Evolutionary conservation across 176 grass and related monocot species (phyloP).

Genomic region (Calamus simplicifolius): DNA sequence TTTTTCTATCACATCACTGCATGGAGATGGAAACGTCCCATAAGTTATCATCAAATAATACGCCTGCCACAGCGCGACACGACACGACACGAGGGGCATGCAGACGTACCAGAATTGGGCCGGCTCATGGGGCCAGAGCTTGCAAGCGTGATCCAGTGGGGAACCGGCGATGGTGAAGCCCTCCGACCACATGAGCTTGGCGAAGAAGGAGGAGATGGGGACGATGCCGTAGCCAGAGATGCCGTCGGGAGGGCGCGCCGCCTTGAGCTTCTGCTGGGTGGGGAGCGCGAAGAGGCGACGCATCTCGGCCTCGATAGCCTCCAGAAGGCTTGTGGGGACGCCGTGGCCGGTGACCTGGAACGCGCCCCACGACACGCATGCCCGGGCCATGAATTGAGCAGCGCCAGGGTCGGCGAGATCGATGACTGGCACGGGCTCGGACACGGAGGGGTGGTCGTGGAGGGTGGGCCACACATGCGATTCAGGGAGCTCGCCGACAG

Average conservation of each 20-base stretch:
- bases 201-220: constrained; percentile 36
- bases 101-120: constrained; percentile 74
- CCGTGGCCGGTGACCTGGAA: constrained; percentile 67
- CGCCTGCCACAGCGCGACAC: too few species aligned
- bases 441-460: constrained; percentile 48
- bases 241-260: constrained; percentile 28
- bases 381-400: constrained; percentile 18
- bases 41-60: too few species aligned
- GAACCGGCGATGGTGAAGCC: too few species aligned
- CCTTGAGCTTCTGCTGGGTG: constrained; percentile 51
- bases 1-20: constrained; percentile 83
- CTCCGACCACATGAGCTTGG: constrained; percentile 99
- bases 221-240: too few species aligned
- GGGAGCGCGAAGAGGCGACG: constrained; percentile 79
- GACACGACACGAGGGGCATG: too few species aligned
- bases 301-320: constrained; percentile 42
- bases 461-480: constrained; percentile 75
- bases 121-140: constrained; percentile 74
- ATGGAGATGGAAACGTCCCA: too few species aligned
- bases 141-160: constrained; percentile 45
- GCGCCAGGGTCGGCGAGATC: constrained; percentile 27
- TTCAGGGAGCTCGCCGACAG: constrained; percentile 44
- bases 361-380: constrained; percentile 75
- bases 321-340: constrained; percentile 30
- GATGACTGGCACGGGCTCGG: constrained; percentile 59